phyloP scores from a whole-genome alignment of 1,284 basidiomycete genomes.

The Trichosporon sp. region DNA sequence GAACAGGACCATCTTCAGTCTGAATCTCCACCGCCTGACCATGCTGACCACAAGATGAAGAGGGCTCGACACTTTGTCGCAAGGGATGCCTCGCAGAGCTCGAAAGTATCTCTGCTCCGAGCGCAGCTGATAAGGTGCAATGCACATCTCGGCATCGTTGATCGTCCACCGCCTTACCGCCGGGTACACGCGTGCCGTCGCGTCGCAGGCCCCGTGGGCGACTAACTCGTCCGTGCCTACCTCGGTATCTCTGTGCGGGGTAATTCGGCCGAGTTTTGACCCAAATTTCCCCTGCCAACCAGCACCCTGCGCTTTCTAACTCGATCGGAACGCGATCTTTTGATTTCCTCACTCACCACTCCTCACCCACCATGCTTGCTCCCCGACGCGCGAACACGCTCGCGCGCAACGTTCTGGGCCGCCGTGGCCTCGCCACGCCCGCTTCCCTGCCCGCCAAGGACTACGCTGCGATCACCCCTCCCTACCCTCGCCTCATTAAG shows the following conservation, averaged over 20 bases:
- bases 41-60: too few relatives aligned
- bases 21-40: not conserved
- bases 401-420: slow-evolving; percentile 9
- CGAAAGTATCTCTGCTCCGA: too few relatives aligned
- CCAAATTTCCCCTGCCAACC: slow-evolving; percentile 5
- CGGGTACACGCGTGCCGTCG: not conserved
- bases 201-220: not conserved
- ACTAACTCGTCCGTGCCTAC: not conserved
- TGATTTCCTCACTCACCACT: not conserved
- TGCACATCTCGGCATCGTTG: not conserved
- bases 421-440: slow-evolving; percentile 42
- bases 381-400: slow-evolving; percentile 14
- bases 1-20: too few relatives aligned
- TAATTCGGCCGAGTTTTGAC: slow-evolving; percentile 1
- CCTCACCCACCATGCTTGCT: slow-evolving; percentile 12
- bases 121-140: too few relatives aligned
- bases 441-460: slow-evolving; percentile 42
- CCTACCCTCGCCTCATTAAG: slow-evolving; percentile 69
- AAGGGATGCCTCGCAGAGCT: too few relatives aligned
- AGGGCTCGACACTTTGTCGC: too few relatives aligned
- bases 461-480: slow-evolving; percentile 72
- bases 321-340: not conserved
- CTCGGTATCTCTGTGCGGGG: slow-evolving; percentile 1
- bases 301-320: not conserved
- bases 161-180: not conserved